Conservation (phyloP, 345 rosid genomes). For the Psidium guajava region DNA sequence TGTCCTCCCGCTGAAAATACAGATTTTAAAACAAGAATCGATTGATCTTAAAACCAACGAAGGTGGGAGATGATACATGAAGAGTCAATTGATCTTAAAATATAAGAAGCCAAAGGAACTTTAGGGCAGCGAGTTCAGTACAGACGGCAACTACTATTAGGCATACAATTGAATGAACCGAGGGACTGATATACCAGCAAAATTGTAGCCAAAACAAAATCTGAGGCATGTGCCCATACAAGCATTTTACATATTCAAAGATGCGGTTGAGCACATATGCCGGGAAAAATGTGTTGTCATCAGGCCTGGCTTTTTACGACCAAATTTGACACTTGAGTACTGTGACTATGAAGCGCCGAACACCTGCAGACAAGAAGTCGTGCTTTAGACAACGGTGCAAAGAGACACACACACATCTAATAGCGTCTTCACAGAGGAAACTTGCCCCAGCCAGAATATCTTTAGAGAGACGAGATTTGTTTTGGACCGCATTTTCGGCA, state of each 20-base stretch:
- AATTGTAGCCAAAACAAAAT: background rate
- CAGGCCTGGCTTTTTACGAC: background rate
- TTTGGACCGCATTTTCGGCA: constrained; percentile 22
- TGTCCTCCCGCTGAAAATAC: no score
- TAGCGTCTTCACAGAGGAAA: background rate
- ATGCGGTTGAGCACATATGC: background rate
- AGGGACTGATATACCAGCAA: background rate
- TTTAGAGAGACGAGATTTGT: constrained; percentile 51
- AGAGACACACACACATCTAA: no score
- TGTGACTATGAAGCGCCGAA: constrained; percentile 30
- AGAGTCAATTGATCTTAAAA: background rate
- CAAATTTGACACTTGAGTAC: background rate
- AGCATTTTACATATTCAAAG: background rate
- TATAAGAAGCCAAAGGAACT: background rate
- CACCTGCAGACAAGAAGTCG: constrained; percentile 22
- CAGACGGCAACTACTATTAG: background rate
- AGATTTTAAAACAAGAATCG: background rate
- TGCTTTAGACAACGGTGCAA: background rate
- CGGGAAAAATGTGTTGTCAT: background rate
- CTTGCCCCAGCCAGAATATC: constrained; percentile 68
- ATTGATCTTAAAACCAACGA: background rate
- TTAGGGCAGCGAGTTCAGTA: background rate
- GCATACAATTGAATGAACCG: background rate
- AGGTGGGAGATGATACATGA: background rate
- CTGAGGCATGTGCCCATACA: background rate